phyloP scores from a whole-genome alignment of 2,329 filamentous ascomycete genomes.

The Lachnellula arida region DNA sequence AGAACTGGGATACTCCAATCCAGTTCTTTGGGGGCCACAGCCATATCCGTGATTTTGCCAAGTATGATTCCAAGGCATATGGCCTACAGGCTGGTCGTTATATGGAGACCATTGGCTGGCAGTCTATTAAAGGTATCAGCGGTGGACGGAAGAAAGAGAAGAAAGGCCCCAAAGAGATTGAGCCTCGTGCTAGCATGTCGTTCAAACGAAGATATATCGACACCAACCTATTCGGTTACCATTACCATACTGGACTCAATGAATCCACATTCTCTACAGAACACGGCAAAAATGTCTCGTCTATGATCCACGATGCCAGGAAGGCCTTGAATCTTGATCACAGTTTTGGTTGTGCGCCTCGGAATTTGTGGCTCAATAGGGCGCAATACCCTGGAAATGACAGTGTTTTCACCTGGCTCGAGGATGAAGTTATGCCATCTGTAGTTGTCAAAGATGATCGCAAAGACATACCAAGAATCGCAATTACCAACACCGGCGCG shows the following conservation, averaged over 20 bases:
- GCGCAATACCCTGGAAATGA: conserved; percentile 66
- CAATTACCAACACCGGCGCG: conserved; percentile 82
- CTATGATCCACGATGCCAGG: conserved; percentile 65
- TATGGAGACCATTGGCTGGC: conserved; percentile 92
- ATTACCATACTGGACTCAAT: conserved; percentile 74
- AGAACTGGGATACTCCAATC: conserved; percentile 78
- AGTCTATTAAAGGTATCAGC: conserved; percentile 68
- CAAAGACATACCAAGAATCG: conserved; percentile 59
- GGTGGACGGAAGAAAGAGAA: conserved; percentile 25
- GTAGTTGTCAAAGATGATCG: conserved; percentile 55
- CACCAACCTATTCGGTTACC: conserved; percentile 81
- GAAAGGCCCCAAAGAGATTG: conserved; percentile 24
- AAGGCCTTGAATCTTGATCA: conserved; percentile 67
- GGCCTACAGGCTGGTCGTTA: conserved; percentile 86
- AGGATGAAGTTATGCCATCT: conserved; percentile 67
- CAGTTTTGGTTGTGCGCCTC: conserved; percentile 77
- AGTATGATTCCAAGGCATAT: conserved; percentile 72
- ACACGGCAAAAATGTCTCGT: conserved; percentile 66
- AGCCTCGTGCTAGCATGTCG: conserved; percentile 39
- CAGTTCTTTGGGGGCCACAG: conserved; percentile 89
- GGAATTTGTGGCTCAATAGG: conserved; percentile 75
- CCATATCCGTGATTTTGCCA: conserved; percentile 80
- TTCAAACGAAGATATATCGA: conserved; percentile 87
- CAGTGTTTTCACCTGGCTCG: conserved; percentile 80
- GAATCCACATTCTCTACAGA: conserved; percentile 69